Base-by-base conservation (phyloP, 176 grass and related monocot species). In the Phoenix dactylifera region DNA sequence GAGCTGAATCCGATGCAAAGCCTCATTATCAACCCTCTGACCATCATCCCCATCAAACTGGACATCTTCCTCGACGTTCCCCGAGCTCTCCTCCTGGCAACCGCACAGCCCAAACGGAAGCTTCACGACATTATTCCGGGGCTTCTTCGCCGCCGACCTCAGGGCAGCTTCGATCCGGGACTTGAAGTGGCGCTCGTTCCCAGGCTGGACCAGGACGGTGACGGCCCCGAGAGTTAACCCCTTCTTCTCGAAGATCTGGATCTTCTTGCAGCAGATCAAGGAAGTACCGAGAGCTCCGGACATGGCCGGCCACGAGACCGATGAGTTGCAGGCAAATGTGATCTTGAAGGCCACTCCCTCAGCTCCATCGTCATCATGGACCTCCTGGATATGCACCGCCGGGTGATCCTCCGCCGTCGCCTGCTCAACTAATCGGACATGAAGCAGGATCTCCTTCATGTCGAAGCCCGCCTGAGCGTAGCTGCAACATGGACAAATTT, bases 201-300 rank as follows among this genome's bases (percentile, higher is more conserved):
- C 88, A 6, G 64, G 44, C 71, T 83, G 88, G 69, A 98, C 84
- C 59, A 92, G 39, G 63, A 98, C 82, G 54, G 68, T 79, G 52
- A 98, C 93, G 20, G 81, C 88, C 49, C 93, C 93, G 48, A 98
- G 80, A 20, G 93, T 92, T 64, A 98, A 54, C 25, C 93, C 93
- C 70, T 84, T 98, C 79, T 98, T 98, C 81, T 98, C 88, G 54
- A 98, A 98, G 32, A 98, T 88, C 69, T 98, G 93, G 68, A 98
- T 92, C 81, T 88, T 98, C 62, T 89, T 92, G 79, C 93, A 92
- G 57, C 83, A 86, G 74, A 98, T 74, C 23, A 71, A 74, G 19
- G 84, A 80, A 63, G 70, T 85, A 54, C 92, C 93, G 9, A 98
- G 73, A 55, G 87, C 85, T 26, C 78, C 76, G 10, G 93, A 88